phyloP scores from a whole-genome alignment of 2,329 filamentous ascomycete genomes.

The Cryphonectria carpinicola region DNA sequence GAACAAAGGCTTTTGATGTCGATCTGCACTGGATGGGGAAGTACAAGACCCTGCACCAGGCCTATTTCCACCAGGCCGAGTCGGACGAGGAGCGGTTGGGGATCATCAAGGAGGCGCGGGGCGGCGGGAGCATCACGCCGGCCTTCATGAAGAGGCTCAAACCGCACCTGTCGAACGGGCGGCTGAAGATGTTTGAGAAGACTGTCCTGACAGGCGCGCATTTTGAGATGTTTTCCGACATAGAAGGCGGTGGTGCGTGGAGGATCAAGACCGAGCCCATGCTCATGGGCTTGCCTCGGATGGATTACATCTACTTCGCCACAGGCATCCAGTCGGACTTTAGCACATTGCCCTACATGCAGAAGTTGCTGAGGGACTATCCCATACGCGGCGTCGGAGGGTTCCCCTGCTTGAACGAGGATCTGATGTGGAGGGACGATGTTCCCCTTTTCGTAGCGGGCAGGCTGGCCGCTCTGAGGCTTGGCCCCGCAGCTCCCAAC shows the following conservation, averaged over 20 bases:
- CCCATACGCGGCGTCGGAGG: slow-evolving; percentile 68
- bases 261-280: slow-evolving; percentile 56
- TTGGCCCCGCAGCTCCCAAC: slow-evolving; percentile 76
- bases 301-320: slow-evolving; percentile 76
- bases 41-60: slow-evolving; percentile 77
- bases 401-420: slow-evolving; percentile 73
- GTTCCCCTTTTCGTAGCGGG: slow-evolving; percentile 76
- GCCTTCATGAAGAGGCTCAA: slow-evolving; percentile 69
- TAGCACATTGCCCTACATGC: slow-evolving; percentile 61
- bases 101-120: slow-evolving; percentile 67
- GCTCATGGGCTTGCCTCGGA: slow-evolving; percentile 54
- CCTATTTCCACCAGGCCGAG: slow-evolving; percentile 77
- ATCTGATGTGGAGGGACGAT: slow-evolving; percentile 75
- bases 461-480: slow-evolving; percentile 65
- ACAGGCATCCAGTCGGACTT: slow-evolving; percentile 73
- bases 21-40: slow-evolving; percentile 81
- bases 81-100: slow-evolving; percentile 69
- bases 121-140: slow-evolving; percentile 78
- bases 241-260: slow-evolving; percentile 39
- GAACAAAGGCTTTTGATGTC: slow-evolving; percentile 78
- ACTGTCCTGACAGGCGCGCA: slow-evolving; percentile 58
- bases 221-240: slow-evolving; percentile 51
- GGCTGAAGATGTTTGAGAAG: slow-evolving; percentile 59
- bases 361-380: slow-evolving; percentile 60
- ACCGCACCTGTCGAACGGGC: slow-evolving; percentile 56